Percentiles rank a stretch among this genome's conserved stretches.
Evolutionary conservation across 1,284 basidiomycete species (phyloP).

Genomic region (Puccinia hordei): DNA sequence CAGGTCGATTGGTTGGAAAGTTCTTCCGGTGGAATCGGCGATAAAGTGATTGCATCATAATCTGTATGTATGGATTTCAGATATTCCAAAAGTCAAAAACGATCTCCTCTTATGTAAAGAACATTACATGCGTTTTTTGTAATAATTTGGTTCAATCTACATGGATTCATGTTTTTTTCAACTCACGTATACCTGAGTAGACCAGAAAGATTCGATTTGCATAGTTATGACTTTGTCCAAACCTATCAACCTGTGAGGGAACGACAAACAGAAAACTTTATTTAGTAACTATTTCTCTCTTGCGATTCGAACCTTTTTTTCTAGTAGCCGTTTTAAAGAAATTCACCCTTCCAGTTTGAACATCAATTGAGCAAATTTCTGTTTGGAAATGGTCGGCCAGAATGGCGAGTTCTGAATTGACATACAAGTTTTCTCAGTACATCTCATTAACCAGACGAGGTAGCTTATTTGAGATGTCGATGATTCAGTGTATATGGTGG

Average conservation of each 20-base stretch:
- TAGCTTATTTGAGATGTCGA: background rate
- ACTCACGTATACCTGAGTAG: conserved; percentile 79
- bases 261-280: background rate
- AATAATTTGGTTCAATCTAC: background rate
- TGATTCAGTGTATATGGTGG: background rate
- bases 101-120: conserved; percentile 33
- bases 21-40: conserved; percentile 70
- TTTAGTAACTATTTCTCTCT: background rate
- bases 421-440: background rate
- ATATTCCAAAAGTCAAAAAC: background rate
- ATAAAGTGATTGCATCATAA: conserved; percentile 81
- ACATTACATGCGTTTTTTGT: background rate
- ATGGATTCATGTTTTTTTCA: background rate
- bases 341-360: conserved; percentile 78
- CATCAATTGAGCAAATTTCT: conserved; percentile 85
- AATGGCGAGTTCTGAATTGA: conserved; percentile 8
- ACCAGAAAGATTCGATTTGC: conserved; percentile 69
- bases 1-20: conserved; percentile 59
- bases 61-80: conserved; percentile 59
- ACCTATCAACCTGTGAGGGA: conserved; percentile 28
- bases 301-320: background rate
- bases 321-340: background rate
- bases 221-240: conserved; percentile 36
- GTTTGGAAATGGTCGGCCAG: conserved; percentile 61
- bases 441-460: background rate